Base-by-base conservation (phyloP, 108 stramenopile genomes). In the Pseudonitzschia multiseries region DNA sequence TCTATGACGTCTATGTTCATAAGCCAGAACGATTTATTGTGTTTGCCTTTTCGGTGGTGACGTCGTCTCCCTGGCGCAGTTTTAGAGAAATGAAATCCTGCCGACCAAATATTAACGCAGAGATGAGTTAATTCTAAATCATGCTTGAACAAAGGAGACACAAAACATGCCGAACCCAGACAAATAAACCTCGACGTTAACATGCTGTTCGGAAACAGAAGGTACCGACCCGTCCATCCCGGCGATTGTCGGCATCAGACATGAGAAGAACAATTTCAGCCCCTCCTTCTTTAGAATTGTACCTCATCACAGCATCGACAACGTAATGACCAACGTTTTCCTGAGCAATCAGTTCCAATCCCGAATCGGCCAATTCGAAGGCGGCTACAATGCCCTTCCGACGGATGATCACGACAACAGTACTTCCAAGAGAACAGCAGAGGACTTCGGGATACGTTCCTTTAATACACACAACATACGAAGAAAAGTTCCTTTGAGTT, bases 241-340 rank as follows among this genome's bases (percentile, higher is more conserved):
- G 84, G 2, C 79, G 60, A 72, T 92, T 89, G 15, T 86, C 85
- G 18, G 57, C 56, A 36, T 93, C 90, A 10, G 80, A 82, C 60
- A 94, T 81, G 28, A 95, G 78, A 33, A 87, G 26, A 5, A 92
- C 94, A 65, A 95, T 79, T 68, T 95, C 94, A 36, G 83, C 87
- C 24, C 79, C 84, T 27, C 81, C 82, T 32, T 82, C 86, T n/a
- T 56, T 67, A 27, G 81, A 79, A 46, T 81, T 77, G 67, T 85
- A 83, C 31, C 92, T 78, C 74, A 95, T 84, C 20, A 89, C 90
- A 42, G 87, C 92, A 85, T 95, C 94, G 5, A 95, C 87, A 46
- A 95, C 82, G 69, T 84, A 95, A 48, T 86, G 86, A 13, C 81
- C 89, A 24, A 93, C 77, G 53, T 62, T 74, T 68, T 86, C 87